A percentile compares a stretch with the other conserved stretches of the same genome.
Conservation (phyloP, 176 grass and related monocot species). For the Hyparrhenia diplandra region DNA sequence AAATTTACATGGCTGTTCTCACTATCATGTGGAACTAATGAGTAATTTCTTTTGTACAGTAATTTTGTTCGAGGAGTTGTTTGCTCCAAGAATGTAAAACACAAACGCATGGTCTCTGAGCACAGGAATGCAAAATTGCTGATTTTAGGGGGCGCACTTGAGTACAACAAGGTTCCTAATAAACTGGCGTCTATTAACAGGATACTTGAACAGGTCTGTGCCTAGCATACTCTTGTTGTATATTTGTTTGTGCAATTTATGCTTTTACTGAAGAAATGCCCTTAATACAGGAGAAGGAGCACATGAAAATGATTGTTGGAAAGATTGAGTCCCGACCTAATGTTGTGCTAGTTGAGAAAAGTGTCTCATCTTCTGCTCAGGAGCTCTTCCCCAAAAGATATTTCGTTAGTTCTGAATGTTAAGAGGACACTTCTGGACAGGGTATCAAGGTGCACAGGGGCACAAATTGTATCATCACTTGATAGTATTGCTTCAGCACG, state of each 20-base stretch:
- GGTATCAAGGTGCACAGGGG: constrained; percentile 91
- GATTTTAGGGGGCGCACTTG: constrained; percentile 81
- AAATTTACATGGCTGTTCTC: constrained; percentile 7
- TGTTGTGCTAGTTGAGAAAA: constrained; percentile 90
- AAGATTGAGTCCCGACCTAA: constrained; percentile 78
- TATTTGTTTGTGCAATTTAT: constrained; percentile 11
- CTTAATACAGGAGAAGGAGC: constrained; percentile 53
- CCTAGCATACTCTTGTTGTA: constrained; percentile 3
- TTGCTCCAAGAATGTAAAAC: constrained; percentile 91
- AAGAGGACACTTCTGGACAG: constrained; percentile 85
- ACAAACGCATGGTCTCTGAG: constrained; percentile 85
- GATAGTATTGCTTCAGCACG: constrained; percentile 52
- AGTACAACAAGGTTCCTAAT: constrained; percentile 85
- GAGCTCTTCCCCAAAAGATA: constrained; percentile 77
- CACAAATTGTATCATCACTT: constrained; percentile 75
- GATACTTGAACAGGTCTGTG: constrained; percentile 67
- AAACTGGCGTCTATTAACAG: constrained; percentile 75
- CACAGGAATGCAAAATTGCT: constrained; percentile 72
- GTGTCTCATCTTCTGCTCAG: constrained; percentile 79
- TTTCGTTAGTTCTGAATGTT: constrained; percentile 91
- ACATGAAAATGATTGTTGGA: constrained; percentile 51
- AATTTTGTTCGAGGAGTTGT: constrained; percentile 73
- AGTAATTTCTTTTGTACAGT: constrained; percentile 38
- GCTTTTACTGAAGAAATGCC: neutral
- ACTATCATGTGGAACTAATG: constrained; percentile 8